These are phyloP conservation scores for Endoconidiophora laricicola DNA, from an alignment of 2,329 filamentous ascomycete genomes.

Conservation along the genomic window DNA sequence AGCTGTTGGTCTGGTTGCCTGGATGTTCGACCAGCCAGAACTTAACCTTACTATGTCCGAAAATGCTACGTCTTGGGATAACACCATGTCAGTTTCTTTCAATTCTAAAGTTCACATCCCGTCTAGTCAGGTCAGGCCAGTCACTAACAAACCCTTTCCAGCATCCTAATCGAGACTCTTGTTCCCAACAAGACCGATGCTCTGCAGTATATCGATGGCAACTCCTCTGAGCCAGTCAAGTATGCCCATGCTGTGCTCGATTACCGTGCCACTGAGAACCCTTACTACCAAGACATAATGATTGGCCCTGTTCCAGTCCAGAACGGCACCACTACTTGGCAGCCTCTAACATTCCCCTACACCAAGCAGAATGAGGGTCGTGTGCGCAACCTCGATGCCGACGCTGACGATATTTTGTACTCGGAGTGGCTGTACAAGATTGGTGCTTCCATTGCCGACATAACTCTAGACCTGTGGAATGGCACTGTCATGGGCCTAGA, in stretches of 20 bases:
- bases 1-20: constrained; percentile 28
- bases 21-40: constrained; percentile 25
- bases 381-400: constrained; percentile 21
- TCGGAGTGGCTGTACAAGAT: constrained; percentile 12
- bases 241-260: constrained; percentile 32
- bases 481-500: constrained; percentile 21
- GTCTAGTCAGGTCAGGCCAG: neutral
- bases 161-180: constrained; percentile 25
- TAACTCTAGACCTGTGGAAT: constrained; percentile 24
- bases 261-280: constrained; percentile 25
- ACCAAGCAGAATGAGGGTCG: constrained; percentile 25
- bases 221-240: constrained; percentile 19
- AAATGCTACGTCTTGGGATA: constrained; percentile 25
- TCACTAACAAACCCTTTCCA: neutral
- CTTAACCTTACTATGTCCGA: constrained; percentile 28
- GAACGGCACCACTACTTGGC: constrained; percentile 20
- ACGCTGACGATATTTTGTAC: constrained; percentile 21
- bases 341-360: constrained; percentile 26
- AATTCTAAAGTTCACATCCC: neutral
- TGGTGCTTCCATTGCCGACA: constrained; percentile 26
- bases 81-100: constrained; percentile 21
- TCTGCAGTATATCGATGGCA: constrained; percentile 27
- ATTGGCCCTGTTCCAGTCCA: constrained; percentile 31
- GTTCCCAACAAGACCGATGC: constrained; percentile 31
- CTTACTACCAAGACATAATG: constrained; percentile 31